A percentile compares a stretch with the other conserved stretches of the same genome.
phyloP scores from a whole-genome alignment of 768 basidiomycete genomes.

The Kwoniella europaea region DNA sequence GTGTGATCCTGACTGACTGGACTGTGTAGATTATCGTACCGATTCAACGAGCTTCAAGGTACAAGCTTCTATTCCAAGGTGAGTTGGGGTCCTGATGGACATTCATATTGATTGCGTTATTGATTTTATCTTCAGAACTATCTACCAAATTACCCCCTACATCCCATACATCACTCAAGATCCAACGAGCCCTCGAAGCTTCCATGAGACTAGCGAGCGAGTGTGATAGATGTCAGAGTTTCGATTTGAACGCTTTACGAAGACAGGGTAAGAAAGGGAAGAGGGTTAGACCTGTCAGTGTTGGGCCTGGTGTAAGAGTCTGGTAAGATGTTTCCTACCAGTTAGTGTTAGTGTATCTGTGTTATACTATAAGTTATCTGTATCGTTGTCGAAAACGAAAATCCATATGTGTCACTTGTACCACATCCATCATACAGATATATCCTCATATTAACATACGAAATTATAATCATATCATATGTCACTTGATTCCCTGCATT shows the following conservation, averaged over 20 bases:
- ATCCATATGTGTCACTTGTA: no score
- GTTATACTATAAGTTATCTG: no score
- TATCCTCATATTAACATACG: no score
- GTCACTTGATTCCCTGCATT: no score
- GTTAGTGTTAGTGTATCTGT: no score
- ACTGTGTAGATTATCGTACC: constrained; percentile 41
- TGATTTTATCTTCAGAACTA: constrained; percentile 24
- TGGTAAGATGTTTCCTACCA: background rate
- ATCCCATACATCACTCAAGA: constrained; percentile 5
- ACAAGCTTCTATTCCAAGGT: constrained; percentile 45
- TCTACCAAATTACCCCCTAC: constrained; percentile 17
- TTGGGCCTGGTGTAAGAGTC: constrained; percentile 9
- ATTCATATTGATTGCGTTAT: no score
- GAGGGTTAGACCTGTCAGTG: constrained; percentile 18
- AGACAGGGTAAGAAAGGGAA: constrained; percentile 19
- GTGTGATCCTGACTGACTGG: background rate
- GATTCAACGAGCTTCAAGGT: constrained; percentile 41
- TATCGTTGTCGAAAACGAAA: no score
- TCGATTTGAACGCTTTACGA: constrained; percentile 35
- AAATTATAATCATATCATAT: no score
- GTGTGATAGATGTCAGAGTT: constrained; percentile 32
- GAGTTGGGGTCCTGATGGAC: constrained; percentile 1
- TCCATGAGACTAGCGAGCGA: constrained; percentile 32
- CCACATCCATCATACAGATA: no score
- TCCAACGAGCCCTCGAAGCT: constrained; percentile 30